Evolutionary conservation across 1,284 basidiomycete genomes (phyloP), one percentile per base, ranked within the genome.

Genomic region (Microbotryum silenes-acaulis): DNA sequence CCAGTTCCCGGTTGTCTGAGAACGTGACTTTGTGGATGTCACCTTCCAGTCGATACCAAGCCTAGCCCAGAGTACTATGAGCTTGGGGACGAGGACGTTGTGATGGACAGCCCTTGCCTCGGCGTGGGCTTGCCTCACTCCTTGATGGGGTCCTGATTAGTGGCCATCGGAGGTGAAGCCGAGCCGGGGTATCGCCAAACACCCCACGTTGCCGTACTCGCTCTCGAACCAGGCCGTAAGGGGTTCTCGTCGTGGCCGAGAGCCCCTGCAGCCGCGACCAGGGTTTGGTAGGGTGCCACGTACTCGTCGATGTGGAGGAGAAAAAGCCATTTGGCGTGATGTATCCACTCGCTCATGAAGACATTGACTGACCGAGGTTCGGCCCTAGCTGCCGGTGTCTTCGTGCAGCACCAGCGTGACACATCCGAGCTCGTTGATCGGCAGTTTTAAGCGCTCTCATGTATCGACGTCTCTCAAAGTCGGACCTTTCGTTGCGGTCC

Each of bases 271-370:
- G 33, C 10, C 14, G 9, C 10, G 33, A 14, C 33, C n/a, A 44
- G 12, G n/a, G 50, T 47, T 31, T 37, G 14, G 20, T 59, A 48
- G 21, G 44, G 52, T 2, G 42, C 42, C 52, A 59, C 6, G 27
- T 50, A 59, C 37, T 59, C 58, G 47, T 59, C 53, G 25, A 54
- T 50, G 47, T 59, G 53, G 52, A 59, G 50, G n/a, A 59, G 25
- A 54, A 50, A 37, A 37, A 44, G 53, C 58, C 58, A 59, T 29
- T 50, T 50, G 9, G 58, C 23, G 14, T 4, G 33, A 12, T 9
- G 9, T 21, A 12, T 27, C 52, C 52, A 59, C 8, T 54, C 53
- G 58, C 33, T n/a, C 7, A 25, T 42, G 58, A 59, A 59, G 9
- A 27, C 7, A 4, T 50, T 33, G 20, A 54, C 49, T 5, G 52